Base-by-base conservation (phyloP, 1,139 yeast genomes). In the Suhomyces maxii region DNA sequence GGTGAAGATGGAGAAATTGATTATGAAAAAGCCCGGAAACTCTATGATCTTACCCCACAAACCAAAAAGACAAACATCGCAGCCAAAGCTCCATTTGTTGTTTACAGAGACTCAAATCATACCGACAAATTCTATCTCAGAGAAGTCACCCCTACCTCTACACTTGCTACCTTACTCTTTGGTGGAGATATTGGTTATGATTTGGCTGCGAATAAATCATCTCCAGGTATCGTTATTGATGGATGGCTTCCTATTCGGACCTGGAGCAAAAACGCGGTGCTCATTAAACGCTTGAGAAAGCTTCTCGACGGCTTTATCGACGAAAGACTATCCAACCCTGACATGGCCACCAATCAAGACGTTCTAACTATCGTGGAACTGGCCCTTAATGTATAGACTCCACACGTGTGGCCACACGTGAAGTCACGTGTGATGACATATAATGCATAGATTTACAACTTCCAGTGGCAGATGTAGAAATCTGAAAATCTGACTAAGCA, bases 231-330 rank as follows among this genome's bases (percentile, higher is more conserved):
- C 26, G 58, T 55, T 13, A 38, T 55, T 39, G 59, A 54, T 42
- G 42, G 51, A 61, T 90, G 48, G 96, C 87, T 58, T 76, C 78
- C 41, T 87, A 97, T 97, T 90, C 96, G 8, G 72, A 93, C 33
- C 73, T 88, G 98, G 97, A 88, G 96, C 53, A 86, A 95, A 56
- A 89, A 91, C 59, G 98, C 95, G 0, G 96, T 93, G 5, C 69
- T 91, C 44, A 77, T 90, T 35, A 87, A 87, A 51, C 80, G 86
- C 48, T 67, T 93, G 44, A 72, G 95, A 53, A 60, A 69, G 14
- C 61, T 89, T 39, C 67, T 91, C 26, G 96, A 90, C 59, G 69
- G 77, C 14, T 80, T 86, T 1, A 79, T 91, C 46, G 86, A 80
- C 41, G 76, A 75, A 26, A 81, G 81, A 39, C 58, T 75, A 25